Percentiles rank a stretch among this genome's conserved stretches.
These are phyloP conservation scores for Cordyceps farinosa DNA, from an alignment of 2,329 filamentous ascomycete genomes.

Conservation along the genomic window DNA sequence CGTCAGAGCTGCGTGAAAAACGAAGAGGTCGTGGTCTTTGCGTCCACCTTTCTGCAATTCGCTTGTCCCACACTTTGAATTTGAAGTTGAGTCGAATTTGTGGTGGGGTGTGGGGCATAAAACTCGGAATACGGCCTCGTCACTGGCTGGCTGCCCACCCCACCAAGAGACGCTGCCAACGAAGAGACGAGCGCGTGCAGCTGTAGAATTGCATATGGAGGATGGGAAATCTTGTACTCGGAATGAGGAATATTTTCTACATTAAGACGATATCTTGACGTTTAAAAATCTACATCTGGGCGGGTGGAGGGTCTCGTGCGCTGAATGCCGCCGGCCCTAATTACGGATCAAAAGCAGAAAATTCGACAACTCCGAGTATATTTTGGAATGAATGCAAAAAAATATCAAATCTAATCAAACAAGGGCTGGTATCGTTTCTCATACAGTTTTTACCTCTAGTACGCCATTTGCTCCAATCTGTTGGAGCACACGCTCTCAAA, in stretches of 20 bases:
- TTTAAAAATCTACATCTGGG: background rate
- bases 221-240: background rate
- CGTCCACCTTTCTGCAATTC: conserved; percentile 16
- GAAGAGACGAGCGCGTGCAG: background rate
- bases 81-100: conserved; percentile 35
- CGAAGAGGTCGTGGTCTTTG: conserved; percentile 19
- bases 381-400: background rate
- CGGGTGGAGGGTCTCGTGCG: background rate
- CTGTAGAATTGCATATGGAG: background rate
- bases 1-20: conserved; percentile 10
- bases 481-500: conserved; percentile 57
- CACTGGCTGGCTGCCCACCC: conserved; percentile 16
- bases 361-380: background rate
- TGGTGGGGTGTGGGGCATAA: conserved; percentile 39
- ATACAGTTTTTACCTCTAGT: background rate
- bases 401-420: conserved; percentile 7
- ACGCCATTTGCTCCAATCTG: conserved; percentile 17
- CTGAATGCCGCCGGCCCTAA: background rate
- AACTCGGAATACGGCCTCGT: conserved; percentile 2
- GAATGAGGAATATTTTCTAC: background rate
- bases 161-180: conserved; percentile 3
- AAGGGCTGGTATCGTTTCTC: conserved; percentile 16
- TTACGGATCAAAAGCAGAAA: background rate
- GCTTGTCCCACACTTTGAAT: conserved; percentile 22
- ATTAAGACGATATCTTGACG: too few species aligned